Conservation (phyloP, 371 early-diverging fungal species). For the Parasitella parasitica region DNA sequence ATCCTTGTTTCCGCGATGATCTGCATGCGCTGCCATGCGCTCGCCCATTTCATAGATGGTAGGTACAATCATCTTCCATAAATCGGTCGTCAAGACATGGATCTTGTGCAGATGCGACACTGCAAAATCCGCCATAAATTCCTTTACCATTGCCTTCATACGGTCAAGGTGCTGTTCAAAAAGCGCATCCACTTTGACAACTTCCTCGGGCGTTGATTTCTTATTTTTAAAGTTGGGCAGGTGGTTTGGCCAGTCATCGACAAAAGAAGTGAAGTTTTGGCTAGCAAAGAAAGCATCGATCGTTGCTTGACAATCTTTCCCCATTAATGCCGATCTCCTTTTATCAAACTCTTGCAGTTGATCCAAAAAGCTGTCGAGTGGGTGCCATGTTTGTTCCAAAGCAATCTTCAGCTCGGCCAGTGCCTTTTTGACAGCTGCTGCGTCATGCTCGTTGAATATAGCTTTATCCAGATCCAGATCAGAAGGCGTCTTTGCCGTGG, state of each 20-base stretch:
- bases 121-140: constrained; percentile 33
- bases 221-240: constrained; percentile 23
- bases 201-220: constrained; percentile 20
- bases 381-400: constrained; percentile 44
- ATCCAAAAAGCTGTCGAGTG: constrained; percentile 44
- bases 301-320: constrained; percentile 28
- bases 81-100: constrained; percentile 25
- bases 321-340: constrained; percentile 37
- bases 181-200: constrained; percentile 55
- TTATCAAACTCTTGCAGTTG: constrained; percentile 35
- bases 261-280: constrained; percentile 32
- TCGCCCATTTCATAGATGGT: constrained; percentile 44
- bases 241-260: constrained; percentile 29
- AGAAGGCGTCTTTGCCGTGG: constrained; percentile 63
- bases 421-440: constrained; percentile 35
- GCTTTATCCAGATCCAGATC: constrained; percentile 73
- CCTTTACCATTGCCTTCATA: constrained; percentile 9
- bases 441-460: constrained; percentile 65
- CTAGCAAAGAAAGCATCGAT: constrained; percentile 31
- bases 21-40: constrained; percentile 26
- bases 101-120: constrained; percentile 26
- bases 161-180: constrained; percentile 52
- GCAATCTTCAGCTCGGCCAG: constrained; percentile 38
- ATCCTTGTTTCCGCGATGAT: constrained; percentile 1
- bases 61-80: constrained; percentile 41